Base-by-base conservation (phyloP, 202 grass and related monocot genomes). In the Panicum virgatum region DNA sequence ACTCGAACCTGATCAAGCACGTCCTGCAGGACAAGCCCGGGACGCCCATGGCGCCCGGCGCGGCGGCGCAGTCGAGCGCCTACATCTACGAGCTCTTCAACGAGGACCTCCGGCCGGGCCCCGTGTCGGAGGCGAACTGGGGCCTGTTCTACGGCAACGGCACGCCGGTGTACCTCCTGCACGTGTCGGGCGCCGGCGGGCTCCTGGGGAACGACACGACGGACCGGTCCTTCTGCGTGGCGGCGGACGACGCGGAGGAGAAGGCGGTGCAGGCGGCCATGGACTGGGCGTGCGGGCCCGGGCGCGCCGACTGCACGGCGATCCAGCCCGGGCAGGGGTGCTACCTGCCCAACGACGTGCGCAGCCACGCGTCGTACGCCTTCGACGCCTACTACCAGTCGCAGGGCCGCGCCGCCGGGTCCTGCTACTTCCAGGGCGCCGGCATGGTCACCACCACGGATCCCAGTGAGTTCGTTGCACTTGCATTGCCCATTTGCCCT, bases 21-120 rank as follows among this genome's bases (percentile, higher is more conserved):
- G 50, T 99, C n/a, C 61, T 83, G 37, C 91, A 86, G 25, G 93
- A 86, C 77, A 82, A 73, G 69, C 70, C 91, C 5, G 96, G 92
- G 40, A 99, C 96, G 75, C 96, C 96, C 14, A 89, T 92, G 86
- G 80, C 77, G 20, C 96, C 93, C 3, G 93, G 88, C 61, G 51
- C 79, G n/a, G 89, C 72, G 58, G 54, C 80, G 53, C 94, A 94
- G 58, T 66, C 91, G 0, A 92, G 87, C 88, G 86, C 83, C 0
- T 99, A 93, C 82, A 90, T 99, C 80, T 99, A 99, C 69, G 96
- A 99, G 90, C 82, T 97, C 29, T 97, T 97, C 84, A 85, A 97
- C 82, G 94, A 97, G 86, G 94, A 97, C 80, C 90, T 97, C 77
- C 82, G 81, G 0, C 90, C 90, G 14, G 94, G 94, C 3, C 92